Evolutionary conservation across 129 eudicot species (phyloP).

Genomic region (Artemisia argyi): DNA sequence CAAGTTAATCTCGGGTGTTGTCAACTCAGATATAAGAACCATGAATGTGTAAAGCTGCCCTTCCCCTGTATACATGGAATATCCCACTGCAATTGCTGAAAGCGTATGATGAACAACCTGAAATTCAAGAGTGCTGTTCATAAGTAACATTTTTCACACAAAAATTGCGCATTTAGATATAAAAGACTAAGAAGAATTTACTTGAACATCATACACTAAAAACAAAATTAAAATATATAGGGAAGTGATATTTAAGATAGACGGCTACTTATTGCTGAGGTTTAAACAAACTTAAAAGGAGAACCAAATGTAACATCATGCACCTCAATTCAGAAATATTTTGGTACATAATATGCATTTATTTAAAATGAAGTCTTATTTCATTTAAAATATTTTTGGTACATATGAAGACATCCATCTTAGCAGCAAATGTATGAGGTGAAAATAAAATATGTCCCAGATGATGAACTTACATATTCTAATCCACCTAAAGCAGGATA

Average conservation of each 20-base stretch:
- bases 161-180: background rate
- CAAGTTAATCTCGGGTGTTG: slow-evolving; percentile 85
- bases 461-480: slow-evolving; percentile 89
- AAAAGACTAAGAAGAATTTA: background rate
- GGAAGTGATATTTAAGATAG: background rate
- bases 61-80: slow-evolving; percentile 84
- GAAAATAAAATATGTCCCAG: background rate
- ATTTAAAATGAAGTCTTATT: background rate
- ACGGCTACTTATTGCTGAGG: too few species aligned
- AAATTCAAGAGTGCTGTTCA: slow-evolving; percentile 27
- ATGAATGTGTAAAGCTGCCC: slow-evolving; percentile 80
- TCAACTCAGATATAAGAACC: slow-evolving; percentile 85
- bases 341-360: background rate
- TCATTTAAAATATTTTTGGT: background rate
- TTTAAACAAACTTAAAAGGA: too few species aligned
- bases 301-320: background rate
- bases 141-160: too few species aligned
- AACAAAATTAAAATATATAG: background rate
- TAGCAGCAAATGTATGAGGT: background rate
- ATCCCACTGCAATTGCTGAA: slow-evolving; percentile 62
- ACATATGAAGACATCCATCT: background rate
- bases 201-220: background rate
- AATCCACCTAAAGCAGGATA: slow-evolving; percentile 95
- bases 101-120: slow-evolving; percentile 92
- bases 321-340: background rate